phyloP scores from a whole-genome alignment of 345 rosid species.

The Ceriops decandra region DNA sequence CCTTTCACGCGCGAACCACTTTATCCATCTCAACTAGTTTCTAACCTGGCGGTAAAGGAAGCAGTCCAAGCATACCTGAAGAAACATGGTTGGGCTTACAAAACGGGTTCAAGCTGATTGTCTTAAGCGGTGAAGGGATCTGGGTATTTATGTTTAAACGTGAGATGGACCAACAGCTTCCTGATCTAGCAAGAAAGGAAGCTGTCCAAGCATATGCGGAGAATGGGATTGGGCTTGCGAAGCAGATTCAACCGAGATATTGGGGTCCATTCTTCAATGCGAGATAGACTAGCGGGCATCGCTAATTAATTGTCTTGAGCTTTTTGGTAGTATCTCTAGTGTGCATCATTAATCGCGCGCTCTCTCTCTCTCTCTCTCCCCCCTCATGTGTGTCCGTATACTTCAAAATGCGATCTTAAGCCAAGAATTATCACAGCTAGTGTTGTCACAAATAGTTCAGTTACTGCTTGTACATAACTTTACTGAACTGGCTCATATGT shows the following conservation, averaged over 20 bases:
- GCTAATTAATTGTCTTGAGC: neutral
- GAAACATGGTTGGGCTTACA: slow-evolving; percentile 82
- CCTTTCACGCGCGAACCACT: slow-evolving; percentile 76
- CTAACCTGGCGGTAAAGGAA: slow-evolving; percentile 81
- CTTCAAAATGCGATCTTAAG: slow-evolving; percentile 7
- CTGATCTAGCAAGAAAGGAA: too few relatives aligned
- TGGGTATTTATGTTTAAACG: neutral
- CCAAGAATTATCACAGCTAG: slow-evolving; percentile 10
- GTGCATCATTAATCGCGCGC: slow-evolving; percentile 1
- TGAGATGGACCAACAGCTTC: too few relatives aligned
- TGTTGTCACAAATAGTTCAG: slow-evolving; percentile 7
- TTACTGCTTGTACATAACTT: slow-evolving; percentile 13
- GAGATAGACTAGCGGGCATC: neutral
- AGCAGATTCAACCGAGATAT: too few relatives aligned
- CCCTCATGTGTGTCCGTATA: neutral
- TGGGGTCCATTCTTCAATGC: too few relatives aligned
- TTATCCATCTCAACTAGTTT: slow-evolving; percentile 44
- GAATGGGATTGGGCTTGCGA: too few relatives aligned
- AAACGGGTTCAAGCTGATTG: slow-evolving; percentile 19
- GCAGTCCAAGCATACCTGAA: slow-evolving; percentile 78
- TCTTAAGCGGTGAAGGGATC: neutral
- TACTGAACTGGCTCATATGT: too few relatives aligned
- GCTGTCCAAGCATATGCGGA: too few relatives aligned
- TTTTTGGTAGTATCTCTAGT: neutral
- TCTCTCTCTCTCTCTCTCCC: too few relatives aligned